Percentiles rank a stretch among this genome's conserved stretches.
Evolutionary conservation across 345 rosid species (phyloP).

Genomic region (Gossypioides kirkii): DNA sequence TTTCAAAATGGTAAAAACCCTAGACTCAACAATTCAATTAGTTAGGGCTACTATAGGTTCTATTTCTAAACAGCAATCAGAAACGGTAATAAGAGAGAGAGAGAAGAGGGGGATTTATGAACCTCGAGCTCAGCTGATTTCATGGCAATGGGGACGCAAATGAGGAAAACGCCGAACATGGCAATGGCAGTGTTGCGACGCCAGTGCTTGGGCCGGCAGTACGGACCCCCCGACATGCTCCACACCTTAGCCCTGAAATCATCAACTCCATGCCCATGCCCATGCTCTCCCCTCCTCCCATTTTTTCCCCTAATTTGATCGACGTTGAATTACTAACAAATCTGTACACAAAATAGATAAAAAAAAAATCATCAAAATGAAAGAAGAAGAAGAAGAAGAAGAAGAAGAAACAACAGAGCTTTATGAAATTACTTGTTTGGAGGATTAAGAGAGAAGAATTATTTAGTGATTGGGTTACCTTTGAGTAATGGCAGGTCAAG

Average conservation of each 20-base stretch:
- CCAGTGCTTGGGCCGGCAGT: slow-evolving; percentile 99
- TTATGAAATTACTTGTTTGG: neutral
- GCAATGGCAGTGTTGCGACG: slow-evolving; percentile 96
- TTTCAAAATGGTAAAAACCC: neutral
- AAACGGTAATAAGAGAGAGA: neutral
- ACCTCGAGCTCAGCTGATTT: slow-evolving; percentile 95
- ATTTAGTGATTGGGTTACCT: neutral
- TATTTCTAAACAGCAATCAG: neutral
- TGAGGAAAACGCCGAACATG: slow-evolving; percentile 74
- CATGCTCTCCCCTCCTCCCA: slow-evolving; percentile 79
- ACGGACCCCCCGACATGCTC: slow-evolving; percentile 92
- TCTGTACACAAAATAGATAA: neutral
- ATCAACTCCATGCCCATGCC: slow-evolving; percentile 64
- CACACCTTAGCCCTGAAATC: slow-evolving; percentile 93
- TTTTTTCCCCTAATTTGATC: neutral
- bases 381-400: neutral
- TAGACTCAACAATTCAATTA: slow-evolving; percentile 1
- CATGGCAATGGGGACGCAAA: slow-evolving; percentile 92
- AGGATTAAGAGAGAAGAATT: slow-evolving; percentile 1
- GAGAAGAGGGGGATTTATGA: neutral
- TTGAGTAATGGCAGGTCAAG: neutral
- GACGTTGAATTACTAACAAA: neutral
- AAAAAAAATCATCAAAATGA: neutral
- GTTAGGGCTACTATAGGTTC: neutral
- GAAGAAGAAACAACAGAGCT: neutral